phyloP scores from a whole-genome alignment of 2,329 filamentous ascomycete species.

The Massarina eburnea region DNA sequence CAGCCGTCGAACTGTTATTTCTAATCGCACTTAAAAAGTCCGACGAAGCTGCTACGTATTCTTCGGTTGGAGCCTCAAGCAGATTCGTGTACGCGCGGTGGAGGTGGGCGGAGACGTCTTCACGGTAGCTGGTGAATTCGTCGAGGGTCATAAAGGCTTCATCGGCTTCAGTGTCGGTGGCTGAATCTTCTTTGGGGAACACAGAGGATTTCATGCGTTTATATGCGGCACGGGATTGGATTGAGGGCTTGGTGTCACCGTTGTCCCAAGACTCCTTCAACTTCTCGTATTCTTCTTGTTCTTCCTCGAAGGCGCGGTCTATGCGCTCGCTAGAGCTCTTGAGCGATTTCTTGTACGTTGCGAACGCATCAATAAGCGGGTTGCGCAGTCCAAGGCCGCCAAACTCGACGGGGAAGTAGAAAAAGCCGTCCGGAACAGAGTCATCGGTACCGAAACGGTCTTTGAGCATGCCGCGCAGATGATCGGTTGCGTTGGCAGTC shows the following conservation, averaged over 20 bases:
- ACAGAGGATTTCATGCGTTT: slow-evolving; percentile 5
- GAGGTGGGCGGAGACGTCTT: slow-evolving; percentile 43
- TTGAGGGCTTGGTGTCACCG: slow-evolving; percentile 12
- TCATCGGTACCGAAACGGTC: slow-evolving; percentile 41
- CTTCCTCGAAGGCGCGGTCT: slow-evolving; percentile 20
- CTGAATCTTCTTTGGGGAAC: slow-evolving; percentile 3
- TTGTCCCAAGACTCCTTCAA: slow-evolving; percentile 33
- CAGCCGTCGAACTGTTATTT: background rate
- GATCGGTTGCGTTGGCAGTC: slow-evolving; percentile 52
- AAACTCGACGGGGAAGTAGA: slow-evolving; percentile 50
- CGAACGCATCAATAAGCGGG: slow-evolving; percentile 48
- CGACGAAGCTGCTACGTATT: slow-evolving; percentile 23
- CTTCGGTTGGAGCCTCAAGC: slow-evolving; percentile 36
- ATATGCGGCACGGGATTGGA: no score
- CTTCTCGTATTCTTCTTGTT: slow-evolving; percentile 40
- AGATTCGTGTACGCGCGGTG: slow-evolving; percentile 41
- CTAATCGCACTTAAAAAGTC: slow-evolving; percentile 21
- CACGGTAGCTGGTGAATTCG: slow-evolving; percentile 49
- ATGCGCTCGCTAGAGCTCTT: slow-evolving; percentile 13
- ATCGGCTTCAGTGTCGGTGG: slow-evolving; percentile 29
- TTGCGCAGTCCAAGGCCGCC: slow-evolving; percentile 53
- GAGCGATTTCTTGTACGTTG: slow-evolving; percentile 36
- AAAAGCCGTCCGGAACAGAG: slow-evolving; percentile 49
- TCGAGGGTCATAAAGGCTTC: slow-evolving; percentile 50
- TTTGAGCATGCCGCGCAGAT: slow-evolving; percentile 49